Evolutionary conservation across 2,329 filamentous ascomycete genomes (phyloP), one percentile per base, ranked within the genome.

Genomic region (Nemania serpens): DNA sequence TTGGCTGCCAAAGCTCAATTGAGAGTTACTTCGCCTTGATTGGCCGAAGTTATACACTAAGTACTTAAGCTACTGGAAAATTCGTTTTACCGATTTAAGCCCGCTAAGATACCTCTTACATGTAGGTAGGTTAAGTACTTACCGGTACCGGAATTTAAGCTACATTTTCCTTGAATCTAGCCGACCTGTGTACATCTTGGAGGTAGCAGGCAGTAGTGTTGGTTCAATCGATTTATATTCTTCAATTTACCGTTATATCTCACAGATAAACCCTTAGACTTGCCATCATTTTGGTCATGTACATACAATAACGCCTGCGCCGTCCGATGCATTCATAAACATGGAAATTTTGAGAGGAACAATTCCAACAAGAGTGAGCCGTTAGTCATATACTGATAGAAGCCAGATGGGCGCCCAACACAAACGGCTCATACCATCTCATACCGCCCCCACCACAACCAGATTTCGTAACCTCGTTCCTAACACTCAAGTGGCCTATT

Each of bases 51-150:
- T 18, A 7, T 36, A 2, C 65, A 39, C 4, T 5, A 13, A 10
- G 25, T 29, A 29, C 25, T 7, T 29, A 29, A 29, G 25, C 25
- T 49, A 61, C 52, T 64, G 67, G 66, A 71, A 66, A 45, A 71
- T 71, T 63, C 62, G 61, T 68, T 71, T 70, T 34, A 52, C 69
- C 69, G 10, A 13, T 46, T 22, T 11, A 48, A 22, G 7, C 22
- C 41, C 11, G 12, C 45, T 47, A n/a, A n/a, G n/a, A n/a, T n/a
- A n/a, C n/a, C n/a, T n/a, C n/a, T n/a, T n/a, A n/a, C n/a, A n/a
- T n/a, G n/a, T n/a, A n/a, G n/a, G n/a, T n/a, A n/a, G n/a, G n/a
- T n/a, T n/a, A n/a, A n/a, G n/a, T n/a, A n/a, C n/a, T n/a, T n/a
- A n/a, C n/a, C n/a, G n/a, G n/a, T 29, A 7, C 25, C 25, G 7